Evolutionary conservation across 257 asterid genomes (phyloP).

Genomic region (Fraxinus pennsylvanica): DNA sequence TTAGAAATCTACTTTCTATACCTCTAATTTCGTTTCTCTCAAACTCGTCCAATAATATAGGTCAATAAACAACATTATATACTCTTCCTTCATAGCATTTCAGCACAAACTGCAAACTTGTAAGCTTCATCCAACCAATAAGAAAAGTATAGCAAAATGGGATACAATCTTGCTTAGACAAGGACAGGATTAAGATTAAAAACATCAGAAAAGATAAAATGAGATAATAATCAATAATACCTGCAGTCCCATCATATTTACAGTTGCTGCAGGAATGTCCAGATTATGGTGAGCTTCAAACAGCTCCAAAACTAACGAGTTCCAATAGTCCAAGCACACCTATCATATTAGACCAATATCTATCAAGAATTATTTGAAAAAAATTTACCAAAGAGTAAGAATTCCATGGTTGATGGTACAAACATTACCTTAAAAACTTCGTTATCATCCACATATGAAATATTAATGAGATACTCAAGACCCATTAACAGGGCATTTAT

Average conservation of each 20-base stretch:
- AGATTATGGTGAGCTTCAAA: conserved; percentile 86
- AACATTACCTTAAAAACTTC: conserved; percentile 91
- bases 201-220: conserved; percentile 6
- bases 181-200: conserved; percentile 1
- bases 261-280: conserved; percentile 66
- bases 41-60: background rate
- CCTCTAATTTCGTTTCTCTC: background rate
- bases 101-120: background rate
- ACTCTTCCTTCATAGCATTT: background rate
- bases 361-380: background rate
- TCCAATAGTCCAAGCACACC: conserved; percentile 99
- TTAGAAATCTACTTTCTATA: background rate
- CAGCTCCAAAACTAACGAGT: conserved; percentile 79
- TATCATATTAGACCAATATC: conserved; percentile 18
- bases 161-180: background rate
- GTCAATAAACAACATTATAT: background rate
- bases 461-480: conserved; percentile 83
- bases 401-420: background rate
- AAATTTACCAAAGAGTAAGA: background rate
- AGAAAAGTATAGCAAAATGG: background rate
- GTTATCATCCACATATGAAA: conserved; percentile 94
- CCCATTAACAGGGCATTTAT: conserved; percentile 67
- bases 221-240: conserved; percentile 32
- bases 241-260: conserved; percentile 84
- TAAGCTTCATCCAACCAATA: background rate